Evolutionary conservation across 2,329 filamentous ascomycete genomes (phyloP), one percentile per base, ranked within the genome.

Genomic region (Colletotrichum siamense): DNA sequence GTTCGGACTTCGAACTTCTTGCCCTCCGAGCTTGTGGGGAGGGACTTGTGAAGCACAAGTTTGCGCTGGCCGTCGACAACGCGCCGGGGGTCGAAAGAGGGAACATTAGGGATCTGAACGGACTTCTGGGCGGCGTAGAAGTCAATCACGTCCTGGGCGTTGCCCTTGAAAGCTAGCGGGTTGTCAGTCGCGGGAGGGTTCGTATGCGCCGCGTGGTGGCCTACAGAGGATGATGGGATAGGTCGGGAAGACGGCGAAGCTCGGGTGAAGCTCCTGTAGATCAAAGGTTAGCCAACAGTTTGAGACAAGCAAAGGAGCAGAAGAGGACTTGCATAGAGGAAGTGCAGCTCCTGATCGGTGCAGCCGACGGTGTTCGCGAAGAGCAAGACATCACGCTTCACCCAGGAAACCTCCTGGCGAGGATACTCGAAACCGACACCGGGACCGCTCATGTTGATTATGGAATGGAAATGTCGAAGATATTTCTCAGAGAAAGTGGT

Each of bases 301-400:
- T 15, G 59, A 55, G 39, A 13, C 28, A 39, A 36, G n/a, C 52
- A 26, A 34, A 34, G 65, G 10, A 59, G 34, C 63, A 12, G 24
- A n/a, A 26, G 66, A 44, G 24, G 49, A 82, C 91, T 76, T 89
- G 97, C 95, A 81, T 96, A 98, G 86, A 98, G 93, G 83, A 96
- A 98, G 83, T 98, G 95, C 82, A 98, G 92, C 89, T 98, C 96
- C 80, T 98, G 93, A n/a, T 91, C 90, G 15, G 92, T 96, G 82
- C 91, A 93, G 73, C 96, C 96, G 84, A 98, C 96, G 87, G 94
- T 96, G 85, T 94, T 94, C 80, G 96, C 96, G 85, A 98, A 98
- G 77, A 99, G 92, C 77, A 98, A 89, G 44, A 93, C 92, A 88
- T 98, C 96, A 79, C 96, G 92, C 91, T 96, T 96, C 81, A 95